Evolutionary conservation across 2,329 filamentous ascomycete genomes (phyloP), one percentile per base, ranked within the genome.

Genomic region (Aspergillus intermedius): DNA sequence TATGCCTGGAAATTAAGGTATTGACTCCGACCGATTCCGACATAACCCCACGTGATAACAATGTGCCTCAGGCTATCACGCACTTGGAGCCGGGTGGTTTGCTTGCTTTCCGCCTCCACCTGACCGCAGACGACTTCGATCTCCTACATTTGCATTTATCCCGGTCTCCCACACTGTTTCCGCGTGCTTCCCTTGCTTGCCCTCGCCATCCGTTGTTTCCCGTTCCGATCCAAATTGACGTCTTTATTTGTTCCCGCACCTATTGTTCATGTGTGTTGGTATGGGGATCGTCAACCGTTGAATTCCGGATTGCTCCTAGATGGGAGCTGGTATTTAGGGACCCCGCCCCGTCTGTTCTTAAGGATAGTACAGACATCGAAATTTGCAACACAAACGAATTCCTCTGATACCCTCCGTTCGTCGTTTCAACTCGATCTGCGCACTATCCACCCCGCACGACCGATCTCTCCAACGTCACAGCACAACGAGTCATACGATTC

Each of bases 321-420:
- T 45, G 49, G 60, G 57, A 64, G 63, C 58, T 61, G 54, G 47
- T 59, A 56, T 53, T 57, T 51, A 45, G 40, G 49, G 43, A 56
- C 60, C 55, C 57, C 58, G 59, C 61, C 56, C 59, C 51, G 54
- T 61, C 60, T 58, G 60, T 63, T 55, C 62, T 58, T 51, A 56
- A 22, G 52, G 53, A 56, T 56, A 64, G 59, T 49, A 51, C 53
- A 59, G 34, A 17, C 34, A 5, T 17, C 34, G 34, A 35, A 5
- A 35, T 30, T 30, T 10, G 25, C 25, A 30, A 5, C 25, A 12
- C 10, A 30, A 30, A 30, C 10, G 9, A 5, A 37, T 15, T 15
- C 1, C 6, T 37, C n/a, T 37, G 3, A 15, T 40, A 9, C 7
- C 17, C 5, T 4, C 6, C 37, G 19, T 40, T 19, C 5, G 5